phyloP scores from a whole-genome alignment of 495 filamentous ascomycete genomes.

The Bathelium albidoporum region DNA sequence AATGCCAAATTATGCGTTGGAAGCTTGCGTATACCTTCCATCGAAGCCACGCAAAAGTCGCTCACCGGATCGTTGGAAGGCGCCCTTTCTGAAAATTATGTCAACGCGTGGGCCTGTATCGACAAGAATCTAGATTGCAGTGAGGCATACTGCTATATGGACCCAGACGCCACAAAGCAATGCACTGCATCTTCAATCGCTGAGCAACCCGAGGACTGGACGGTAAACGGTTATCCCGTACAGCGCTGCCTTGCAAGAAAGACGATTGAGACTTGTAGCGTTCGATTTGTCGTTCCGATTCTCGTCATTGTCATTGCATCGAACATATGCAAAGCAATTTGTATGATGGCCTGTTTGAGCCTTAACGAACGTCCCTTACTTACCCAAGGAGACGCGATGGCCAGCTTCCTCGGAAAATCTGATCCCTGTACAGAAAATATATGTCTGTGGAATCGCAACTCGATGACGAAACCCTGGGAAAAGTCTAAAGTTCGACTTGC shows the following conservation, averaged over 20 bases:
- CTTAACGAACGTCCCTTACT: constrained; percentile 30
- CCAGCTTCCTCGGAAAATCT: constrained; percentile 33
- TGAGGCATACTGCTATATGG: constrained; percentile 3
- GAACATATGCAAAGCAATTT: constrained; percentile 32
- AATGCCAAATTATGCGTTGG: not conserved
- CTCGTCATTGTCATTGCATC: constrained; percentile 33
- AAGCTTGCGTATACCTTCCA: not conserved
- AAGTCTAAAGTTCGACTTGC: not conserved
- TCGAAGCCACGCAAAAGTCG: not conserved
- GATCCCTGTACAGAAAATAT: constrained; percentile 8
- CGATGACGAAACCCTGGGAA: not conserved
- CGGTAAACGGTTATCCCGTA: constrained; percentile 15
- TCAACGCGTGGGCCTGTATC: constrained; percentile 19
- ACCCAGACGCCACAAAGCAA: not conserved
- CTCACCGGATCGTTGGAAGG: not conserved
- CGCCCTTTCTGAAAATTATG: not conserved
- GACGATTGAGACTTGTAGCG: constrained; percentile 29
- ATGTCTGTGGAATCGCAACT: constrained; percentile 7
- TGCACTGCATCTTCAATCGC: constrained; percentile 2
- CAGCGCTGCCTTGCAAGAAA: constrained; percentile 35
- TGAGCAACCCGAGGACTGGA: constrained; percentile 11
- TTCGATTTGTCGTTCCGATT: constrained; percentile 36
- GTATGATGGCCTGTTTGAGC: constrained; percentile 28
- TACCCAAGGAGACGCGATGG: constrained; percentile 44
- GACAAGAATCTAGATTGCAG: constrained; percentile 1